Evolutionary conservation across 2,329 filamentous ascomycete genomes (phyloP).

Genomic region (Raffaelea arxii): DNA sequence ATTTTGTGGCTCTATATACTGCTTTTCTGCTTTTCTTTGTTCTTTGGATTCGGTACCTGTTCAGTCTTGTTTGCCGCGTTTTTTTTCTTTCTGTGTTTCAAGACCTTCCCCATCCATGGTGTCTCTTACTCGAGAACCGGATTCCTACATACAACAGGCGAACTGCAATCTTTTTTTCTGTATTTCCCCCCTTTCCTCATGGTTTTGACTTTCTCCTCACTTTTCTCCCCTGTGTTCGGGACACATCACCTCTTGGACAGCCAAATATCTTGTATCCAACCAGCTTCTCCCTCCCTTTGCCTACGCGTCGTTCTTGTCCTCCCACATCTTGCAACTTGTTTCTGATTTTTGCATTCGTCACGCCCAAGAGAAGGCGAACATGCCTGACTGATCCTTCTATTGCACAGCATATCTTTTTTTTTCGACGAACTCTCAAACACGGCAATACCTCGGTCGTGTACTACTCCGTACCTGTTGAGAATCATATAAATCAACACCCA

Average conservation of each 20-base stretch:
- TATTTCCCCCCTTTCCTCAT: not conserved
- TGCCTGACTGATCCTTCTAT: conserved; percentile 7
- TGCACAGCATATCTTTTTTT: conserved; percentile 8
- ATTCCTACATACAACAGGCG: too few relatives aligned
- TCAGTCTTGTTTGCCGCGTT: not conserved
- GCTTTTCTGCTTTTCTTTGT: conserved; percentile 1
- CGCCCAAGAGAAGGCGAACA: not conserved
- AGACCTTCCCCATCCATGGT: too few relatives aligned
- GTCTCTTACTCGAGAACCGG: too few relatives aligned
- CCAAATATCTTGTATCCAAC: not conserved
- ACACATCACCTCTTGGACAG: too few relatives aligned
- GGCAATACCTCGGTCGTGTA: conserved; percentile 5
- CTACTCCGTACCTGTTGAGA: conserved; percentile 5
- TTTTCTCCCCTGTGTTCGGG: too few relatives aligned
- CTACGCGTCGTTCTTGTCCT: conserved; percentile 1
- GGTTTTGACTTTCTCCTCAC: too few relatives aligned
- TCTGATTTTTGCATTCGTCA: not conserved
- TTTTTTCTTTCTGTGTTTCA: not conserved
- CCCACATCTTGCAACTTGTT: not conserved
- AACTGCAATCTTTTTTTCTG: not conserved
- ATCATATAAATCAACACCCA: conserved; percentile 4
- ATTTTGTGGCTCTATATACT: not conserved
- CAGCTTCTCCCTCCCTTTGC: not conserved
- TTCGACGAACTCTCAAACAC: conserved; percentile 1
- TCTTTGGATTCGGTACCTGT: conserved; percentile 1